phyloP scores from a whole-genome alignment of 768 basidiomycete genomes.

The Coprinopsis cinerea region DNA sequence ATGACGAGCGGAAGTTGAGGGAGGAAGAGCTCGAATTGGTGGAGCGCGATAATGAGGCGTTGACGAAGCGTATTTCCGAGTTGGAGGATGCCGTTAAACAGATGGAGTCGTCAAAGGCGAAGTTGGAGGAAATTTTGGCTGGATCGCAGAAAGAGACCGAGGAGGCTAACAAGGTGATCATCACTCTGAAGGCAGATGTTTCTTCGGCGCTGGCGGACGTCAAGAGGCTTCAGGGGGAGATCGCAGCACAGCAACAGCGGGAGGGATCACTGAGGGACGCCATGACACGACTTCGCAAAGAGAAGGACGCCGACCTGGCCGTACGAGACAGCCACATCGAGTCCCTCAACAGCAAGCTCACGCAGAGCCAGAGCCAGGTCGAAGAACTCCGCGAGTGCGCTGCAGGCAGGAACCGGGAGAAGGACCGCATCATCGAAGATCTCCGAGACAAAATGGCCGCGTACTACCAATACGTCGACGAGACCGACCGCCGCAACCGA shows the following conservation, averaged over 20 bases:
- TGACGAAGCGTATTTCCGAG: neutral
- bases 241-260: neutral
- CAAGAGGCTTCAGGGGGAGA: neutral
- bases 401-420: neutral
- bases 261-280: neutral
- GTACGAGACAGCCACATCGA: slow-evolving; percentile 1
- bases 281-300: neutral
- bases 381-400: neutral
- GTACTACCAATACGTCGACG: neutral
- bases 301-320: neutral
- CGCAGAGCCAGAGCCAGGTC: neutral
- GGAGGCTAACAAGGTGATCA: neutral
- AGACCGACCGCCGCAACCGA: slow-evolving; percentile 1
- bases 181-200: neutral
- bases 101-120: neutral
- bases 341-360: neutral
- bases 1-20: neutral
- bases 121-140: neutral
- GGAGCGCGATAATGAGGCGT: neutral
- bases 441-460: neutral
- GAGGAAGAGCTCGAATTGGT: neutral
- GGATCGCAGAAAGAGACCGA: neutral
- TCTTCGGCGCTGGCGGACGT: neutral
- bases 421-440: neutral
- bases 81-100: neutral